Evolutionary conservation across 306 rosid species (phyloP), one percentile per base, ranked within the genome.

Genomic region (Vigna radiata): DNA sequence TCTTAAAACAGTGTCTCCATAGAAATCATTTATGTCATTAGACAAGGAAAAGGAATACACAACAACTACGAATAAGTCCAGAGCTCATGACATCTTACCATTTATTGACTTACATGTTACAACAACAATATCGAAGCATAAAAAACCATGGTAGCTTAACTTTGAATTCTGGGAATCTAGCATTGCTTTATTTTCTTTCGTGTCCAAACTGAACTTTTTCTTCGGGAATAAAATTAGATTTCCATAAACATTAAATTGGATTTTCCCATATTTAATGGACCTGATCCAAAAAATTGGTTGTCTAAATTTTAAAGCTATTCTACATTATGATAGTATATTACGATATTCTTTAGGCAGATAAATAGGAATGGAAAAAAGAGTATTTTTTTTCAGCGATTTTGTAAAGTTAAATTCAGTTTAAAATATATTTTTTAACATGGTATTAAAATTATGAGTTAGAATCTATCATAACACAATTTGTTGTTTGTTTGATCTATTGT

Each of bases 41-140:
- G 74, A 19, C 62, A 75, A 39, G 56, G 68, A 65, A 46, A 73
- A 23, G 50, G 81, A 55, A 64, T 56, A 69, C 79, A 73, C 69
- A 77, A 50, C 78, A 62, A 71, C 77, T 83, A 6, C 31, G 27
- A 70, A 44, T 17, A 25, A 25, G 27, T 17, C 59, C 59, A 62
- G 25, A 33, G 7, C 29, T 49, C 63, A 53, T 62, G 63, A 72
- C 64, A 68, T 71, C 84, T 68, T 65, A 86, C 87, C 91, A 69
- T 47, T 48, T 43, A n/a, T 63, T 72, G 47, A 83, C 72, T 36
- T 68, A 58, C 68, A 75, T 70, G 63, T 66, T 82, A 80, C 66
- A 82, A 72, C 72, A 66, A 66, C 33, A 77, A 70, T 6, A 36
- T 61, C 47, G 77, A 70, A 83, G 0, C n/a, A n/a, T n/a, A n/a